Evolutionary conservation across 1,284 basidiomycete species (phyloP).

Genomic region (Rhodotorula sp.): DNA sequence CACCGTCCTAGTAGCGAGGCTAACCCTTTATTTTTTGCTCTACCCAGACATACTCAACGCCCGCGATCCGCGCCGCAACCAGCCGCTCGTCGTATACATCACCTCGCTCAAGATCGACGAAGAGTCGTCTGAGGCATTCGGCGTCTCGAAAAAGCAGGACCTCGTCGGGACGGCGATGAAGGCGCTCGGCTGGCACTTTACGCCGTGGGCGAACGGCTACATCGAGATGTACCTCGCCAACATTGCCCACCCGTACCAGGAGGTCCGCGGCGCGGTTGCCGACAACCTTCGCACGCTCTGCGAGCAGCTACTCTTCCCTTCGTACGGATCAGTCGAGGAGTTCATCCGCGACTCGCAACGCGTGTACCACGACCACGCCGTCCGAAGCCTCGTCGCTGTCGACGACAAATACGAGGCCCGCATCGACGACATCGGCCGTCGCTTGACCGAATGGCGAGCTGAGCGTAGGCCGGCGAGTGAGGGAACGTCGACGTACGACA

Average conservation of each 20-base stretch:
- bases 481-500: conserved; percentile 75
- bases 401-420: conserved; percentile 54
- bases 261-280: conserved; percentile 50
- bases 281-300: conserved; percentile 50
- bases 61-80: conserved; percentile 81
- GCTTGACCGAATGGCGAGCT: conserved; percentile 46
- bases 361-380: conserved; percentile 14
- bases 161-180: conserved; percentile 38
- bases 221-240: conserved; percentile 53
- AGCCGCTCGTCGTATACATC: conserved; percentile 76
- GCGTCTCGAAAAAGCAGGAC: conserved; percentile 43
- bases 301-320: conserved; percentile 60
- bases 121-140: conserved; percentile 45
- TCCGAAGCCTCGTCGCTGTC: conserved; percentile 62
- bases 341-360: conserved; percentile 68
- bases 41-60: conserved; percentile 59
- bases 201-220: conserved; percentile 65
- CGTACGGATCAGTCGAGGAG: conserved; percentile 64
- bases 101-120: conserved; percentile 42
- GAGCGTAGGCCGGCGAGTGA: conserved; percentile 50
- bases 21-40: neutral
- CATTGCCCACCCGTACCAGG: conserved; percentile 46
- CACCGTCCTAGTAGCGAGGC: neutral
- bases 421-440: conserved; percentile 55
- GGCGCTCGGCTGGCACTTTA: conserved; percentile 69